Conservation (phyloP, 441 rosid species). For the Adansonia rubrostipa region DNA sequence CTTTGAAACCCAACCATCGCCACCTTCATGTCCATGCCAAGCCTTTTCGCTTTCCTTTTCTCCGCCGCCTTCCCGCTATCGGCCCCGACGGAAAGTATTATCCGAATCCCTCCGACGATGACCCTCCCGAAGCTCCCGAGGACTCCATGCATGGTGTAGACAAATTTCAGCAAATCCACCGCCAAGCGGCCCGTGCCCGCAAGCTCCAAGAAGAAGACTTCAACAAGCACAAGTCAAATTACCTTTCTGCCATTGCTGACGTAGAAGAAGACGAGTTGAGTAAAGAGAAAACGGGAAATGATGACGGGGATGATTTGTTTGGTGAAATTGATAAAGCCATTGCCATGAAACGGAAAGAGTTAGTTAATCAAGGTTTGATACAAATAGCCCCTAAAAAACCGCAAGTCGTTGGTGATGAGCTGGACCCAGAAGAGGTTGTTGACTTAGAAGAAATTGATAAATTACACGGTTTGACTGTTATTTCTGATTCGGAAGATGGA, state of each 20-base stretch:
- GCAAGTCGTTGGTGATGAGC: conserved; percentile 49
- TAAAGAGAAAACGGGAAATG: conserved; percentile 31
- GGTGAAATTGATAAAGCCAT: conserved; percentile 90
- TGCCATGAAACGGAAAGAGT: conserved; percentile 76
- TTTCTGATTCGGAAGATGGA: conserved; percentile 47
- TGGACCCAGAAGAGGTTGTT: conserved; percentile 73
- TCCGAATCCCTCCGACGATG: conserved; percentile 73
- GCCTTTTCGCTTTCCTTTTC: conserved; percentile 32
- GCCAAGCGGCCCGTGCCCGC: conserved; percentile 75
- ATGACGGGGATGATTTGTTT: conserved; percentile 67
- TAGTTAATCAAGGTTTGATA: conserved; percentile 74
- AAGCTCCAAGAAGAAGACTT: conserved; percentile 75
- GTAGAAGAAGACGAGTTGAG: conserved; percentile 67
- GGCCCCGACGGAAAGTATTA: conserved; percentile 56
- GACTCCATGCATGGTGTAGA: conserved; percentile 82
- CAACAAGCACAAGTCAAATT: conserved; percentile 62
- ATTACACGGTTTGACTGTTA: conserved; percentile 56
- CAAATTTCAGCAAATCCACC: conserved; percentile 72
- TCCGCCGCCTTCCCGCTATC: conserved; percentile 32
- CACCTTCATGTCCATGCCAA: conserved; percentile 25
- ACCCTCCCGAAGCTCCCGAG: conserved; percentile 90
- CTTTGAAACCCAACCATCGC: conserved; percentile 23
- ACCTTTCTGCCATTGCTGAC: conserved; percentile 78
- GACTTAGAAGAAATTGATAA: conserved; percentile 87
- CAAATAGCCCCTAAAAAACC: conserved; percentile 43